Evolutionary conservation across 805 yeast species (phyloP).

Genomic region (Candida orba): DNA sequence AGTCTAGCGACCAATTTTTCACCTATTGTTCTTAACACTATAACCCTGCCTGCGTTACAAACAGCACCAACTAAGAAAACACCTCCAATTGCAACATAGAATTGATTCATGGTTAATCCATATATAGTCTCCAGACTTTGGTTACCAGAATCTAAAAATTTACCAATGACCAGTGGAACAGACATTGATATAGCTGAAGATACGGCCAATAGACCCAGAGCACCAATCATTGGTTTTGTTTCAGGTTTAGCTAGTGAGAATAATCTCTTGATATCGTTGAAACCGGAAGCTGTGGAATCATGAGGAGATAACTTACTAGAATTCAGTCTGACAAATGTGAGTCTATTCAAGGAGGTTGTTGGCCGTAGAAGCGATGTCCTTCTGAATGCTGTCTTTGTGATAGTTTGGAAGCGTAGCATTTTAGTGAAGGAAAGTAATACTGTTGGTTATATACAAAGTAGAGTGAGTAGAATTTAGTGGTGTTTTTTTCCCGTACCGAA

Average conservation of each 20-base stretch:
- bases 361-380: background rate
- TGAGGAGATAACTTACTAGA: slow-evolving; percentile 22
- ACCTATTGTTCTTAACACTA: slow-evolving; percentile 69
- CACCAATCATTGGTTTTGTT: slow-evolving; percentile 45
- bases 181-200: slow-evolving; percentile 78
- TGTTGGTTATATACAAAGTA: too few species aligned
- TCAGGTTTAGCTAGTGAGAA: slow-evolving; percentile 54
- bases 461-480: too few species aligned
- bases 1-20: slow-evolving; percentile 82
- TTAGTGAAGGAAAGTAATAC: background rate
- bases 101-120: slow-evolving; percentile 58
- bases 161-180: slow-evolving; percentile 79
- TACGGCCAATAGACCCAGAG: slow-evolving; percentile 54
- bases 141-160: slow-evolving; percentile 56
- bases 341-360: background rate
- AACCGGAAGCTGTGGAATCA: slow-evolving; percentile 30
- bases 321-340: background rate
- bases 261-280: slow-evolving; percentile 34
- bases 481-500: too few species aligned
- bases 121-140: slow-evolving; percentile 31
- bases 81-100: slow-evolving; percentile 53
- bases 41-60: slow-evolving; percentile 78
- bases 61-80: slow-evolving; percentile 67
- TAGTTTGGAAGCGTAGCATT: background rate
- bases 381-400: background rate